These are phyloP conservation scores for Penicillium robsamsonii DNA, from an alignment of 495 filamentous ascomycete species.

Conservation along the genomic window DNA sequence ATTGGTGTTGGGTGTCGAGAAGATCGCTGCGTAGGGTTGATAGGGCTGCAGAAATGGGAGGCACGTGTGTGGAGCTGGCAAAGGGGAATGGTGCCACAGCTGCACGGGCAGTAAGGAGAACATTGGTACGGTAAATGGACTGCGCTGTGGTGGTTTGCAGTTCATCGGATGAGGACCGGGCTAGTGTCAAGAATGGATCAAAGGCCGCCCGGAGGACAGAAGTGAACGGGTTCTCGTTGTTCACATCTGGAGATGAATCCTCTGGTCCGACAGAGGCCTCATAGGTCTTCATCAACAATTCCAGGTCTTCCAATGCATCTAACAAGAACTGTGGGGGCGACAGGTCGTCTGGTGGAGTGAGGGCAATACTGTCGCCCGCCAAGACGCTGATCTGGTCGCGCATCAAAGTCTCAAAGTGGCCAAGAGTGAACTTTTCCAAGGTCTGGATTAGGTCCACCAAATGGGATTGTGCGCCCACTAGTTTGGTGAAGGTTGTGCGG, in stretches of 20 bases:
- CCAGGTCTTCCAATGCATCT: conserved; percentile 73
- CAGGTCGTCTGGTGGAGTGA: conserved; percentile 54
- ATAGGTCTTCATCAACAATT: conserved; percentile 74
- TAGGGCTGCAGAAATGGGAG: conserved; percentile 35
- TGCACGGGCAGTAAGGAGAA: conserved; percentile 56
- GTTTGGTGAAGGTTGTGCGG: conserved; percentile 72
- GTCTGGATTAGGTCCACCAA: conserved; percentile 65
- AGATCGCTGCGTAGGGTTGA: conserved; percentile 42
- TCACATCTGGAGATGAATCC: conserved; percentile 43
- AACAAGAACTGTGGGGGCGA: conserved; percentile 79
- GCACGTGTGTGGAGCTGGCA: conserved; percentile 40
- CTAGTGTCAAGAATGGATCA: conserved; percentile 78
- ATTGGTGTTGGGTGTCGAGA: conserved; percentile 49
- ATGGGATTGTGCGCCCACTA: conserved; percentile 67
- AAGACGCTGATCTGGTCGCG: conserved; percentile 72
- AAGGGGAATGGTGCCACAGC: conserved; percentile 44
- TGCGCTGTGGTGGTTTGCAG: conserved; percentile 53
- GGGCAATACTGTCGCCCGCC: conserved; percentile 65
- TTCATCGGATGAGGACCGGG: conserved; percentile 64
- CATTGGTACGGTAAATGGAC: conserved; percentile 82
- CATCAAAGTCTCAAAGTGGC: conserved; percentile 77
- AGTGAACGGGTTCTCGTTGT: conserved; percentile 54
- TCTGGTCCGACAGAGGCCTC: conserved; percentile 71
- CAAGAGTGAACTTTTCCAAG: conserved; percentile 74
- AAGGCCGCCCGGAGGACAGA: conserved; percentile 78